Percentiles rank a stretch among this genome's conserved stretches.
Evolutionary conservation across 371 early-diverging fungal genomes (phyloP).

Genomic region (Smittium mucronatum): DNA sequence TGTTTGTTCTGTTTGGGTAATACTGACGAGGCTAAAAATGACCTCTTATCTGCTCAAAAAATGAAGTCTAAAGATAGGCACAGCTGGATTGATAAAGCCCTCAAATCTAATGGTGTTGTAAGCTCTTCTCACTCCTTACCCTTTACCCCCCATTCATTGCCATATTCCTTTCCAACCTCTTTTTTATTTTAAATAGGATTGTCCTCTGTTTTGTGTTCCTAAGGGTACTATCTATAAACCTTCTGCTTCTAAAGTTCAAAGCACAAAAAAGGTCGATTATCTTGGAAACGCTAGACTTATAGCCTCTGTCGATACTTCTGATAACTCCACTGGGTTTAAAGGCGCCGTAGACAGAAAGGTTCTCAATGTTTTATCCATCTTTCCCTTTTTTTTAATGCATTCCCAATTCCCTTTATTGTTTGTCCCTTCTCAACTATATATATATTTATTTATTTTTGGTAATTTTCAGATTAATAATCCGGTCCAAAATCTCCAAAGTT

Average conservation of each 20-base stretch:
- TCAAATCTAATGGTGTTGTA: constrained; percentile 46
- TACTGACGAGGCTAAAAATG: constrained; percentile 55
- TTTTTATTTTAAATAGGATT: constrained; percentile 29
- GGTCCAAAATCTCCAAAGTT: background rate
- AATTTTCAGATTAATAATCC: background rate
- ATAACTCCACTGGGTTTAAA: constrained; percentile 51
- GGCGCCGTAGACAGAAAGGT: constrained; percentile 35
- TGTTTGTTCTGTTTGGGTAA: constrained; percentile 64
- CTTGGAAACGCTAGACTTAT: constrained; percentile 65
- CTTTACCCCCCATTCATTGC: background rate
- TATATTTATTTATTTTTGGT: background rate
- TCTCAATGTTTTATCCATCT: constrained; percentile 10
- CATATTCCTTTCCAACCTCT: background rate
- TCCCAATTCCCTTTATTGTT: background rate
- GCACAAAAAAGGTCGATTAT: constrained; percentile 61
- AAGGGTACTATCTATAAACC: constrained; percentile 67
- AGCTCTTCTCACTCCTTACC: background rate
- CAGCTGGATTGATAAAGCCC: constrained; percentile 57
- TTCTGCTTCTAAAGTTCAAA: constrained; percentile 62
- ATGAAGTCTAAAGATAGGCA: constrained; percentile 52
- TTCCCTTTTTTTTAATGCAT: background rate
- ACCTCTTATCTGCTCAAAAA: constrained; percentile 55
- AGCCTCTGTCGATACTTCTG: constrained; percentile 38
- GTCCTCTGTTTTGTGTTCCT: constrained; percentile 66
- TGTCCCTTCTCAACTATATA: background rate